Evolutionary conservation across 768 basidiomycete species (phyloP), one percentile per base, ranked within the genome.

Genomic region (Phaeotremella fagi): DNA sequence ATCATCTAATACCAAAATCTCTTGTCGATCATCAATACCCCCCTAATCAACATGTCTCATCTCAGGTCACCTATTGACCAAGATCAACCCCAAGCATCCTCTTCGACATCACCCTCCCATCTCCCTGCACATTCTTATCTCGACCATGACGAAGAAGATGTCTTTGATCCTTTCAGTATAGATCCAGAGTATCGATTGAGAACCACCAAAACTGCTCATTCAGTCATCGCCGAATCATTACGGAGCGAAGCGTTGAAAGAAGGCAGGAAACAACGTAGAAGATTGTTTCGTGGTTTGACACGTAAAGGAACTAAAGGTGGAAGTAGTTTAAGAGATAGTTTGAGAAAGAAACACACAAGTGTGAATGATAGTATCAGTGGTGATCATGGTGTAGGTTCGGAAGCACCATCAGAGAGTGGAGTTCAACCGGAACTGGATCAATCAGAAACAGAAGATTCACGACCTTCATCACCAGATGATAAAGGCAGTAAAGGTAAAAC

Each of bases 151-250:
- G 63, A 66, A 9, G 61, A 66, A 16, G 66, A 67, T 23, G 38
- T 53, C 48, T 61, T 64, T 48, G 67, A 69, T 50, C 48, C 48
- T 4, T 48, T 52, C 33, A 54, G 61, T 5, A 66, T 75, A 48
- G 91, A 97, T 78, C 86, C 86, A 18, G 83, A 90, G 67, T 80
- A 91, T 12, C 85, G 90, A 33, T 79, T 97, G 45, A 83, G 88
- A 48, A 92, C 90, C 0, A 88, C 90, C n/a, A 85, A 86, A 64
- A 95, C 92, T 1, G 92, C 92, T 16, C 86, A 87, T 1, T 89
- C 87, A 16, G 88, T 88, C 33, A 84, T 95, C 61, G 86, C 88
- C 57, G 88, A 91, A 73, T 87, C 87, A 6, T 84, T 88, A 46
- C 83, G 82, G 52, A 82, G 85, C 28, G 92, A 97, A 27, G 70